Evolutionary conservation across 2,329 filamentous ascomycete genomes (phyloP).

Genomic region (Talaromyces sp.): DNA sequence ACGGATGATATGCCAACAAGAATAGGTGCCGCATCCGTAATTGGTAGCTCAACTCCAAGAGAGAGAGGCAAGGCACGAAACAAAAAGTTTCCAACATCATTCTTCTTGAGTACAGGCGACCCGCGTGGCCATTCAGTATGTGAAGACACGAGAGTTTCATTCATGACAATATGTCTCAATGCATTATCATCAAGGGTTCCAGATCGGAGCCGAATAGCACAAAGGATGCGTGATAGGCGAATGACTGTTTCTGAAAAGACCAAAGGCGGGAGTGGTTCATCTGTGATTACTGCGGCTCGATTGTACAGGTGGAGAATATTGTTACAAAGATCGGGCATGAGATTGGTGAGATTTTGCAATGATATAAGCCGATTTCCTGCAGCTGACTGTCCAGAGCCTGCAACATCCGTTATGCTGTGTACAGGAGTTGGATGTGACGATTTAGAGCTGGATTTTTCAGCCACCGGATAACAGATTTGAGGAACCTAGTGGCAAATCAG

Average conservation of each 20-base stretch:
- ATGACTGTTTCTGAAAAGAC: conserved; percentile 54
- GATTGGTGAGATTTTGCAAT: conserved; percentile 47
- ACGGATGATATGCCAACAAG: conserved; percentile 82
- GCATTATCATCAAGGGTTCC: conserved; percentile 49
- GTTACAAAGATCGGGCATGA: conserved; percentile 53
- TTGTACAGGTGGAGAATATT: conserved; percentile 54
- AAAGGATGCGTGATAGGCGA: conserved; percentile 50
- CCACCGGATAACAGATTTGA: conserved; percentile 47
- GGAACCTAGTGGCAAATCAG: conserved; percentile 42
- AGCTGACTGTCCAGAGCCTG: conserved; percentile 39
- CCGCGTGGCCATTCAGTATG: conserved; percentile 33
- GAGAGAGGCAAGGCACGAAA: conserved; percentile 67
- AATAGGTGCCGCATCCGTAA: conserved; percentile 71
- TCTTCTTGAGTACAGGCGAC: conserved; percentile 48
- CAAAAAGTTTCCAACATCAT: conserved; percentile 59
- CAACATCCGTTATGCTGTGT: conserved; percentile 24
- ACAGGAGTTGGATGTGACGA: conserved; percentile 31
- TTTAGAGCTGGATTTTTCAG: conserved; percentile 45
- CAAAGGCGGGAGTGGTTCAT: conserved; percentile 50
- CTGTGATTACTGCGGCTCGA: conserved; percentile 48
- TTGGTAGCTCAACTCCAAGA: conserved; percentile 56
- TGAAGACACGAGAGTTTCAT: conserved; percentile 37
- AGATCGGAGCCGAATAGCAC: conserved; percentile 47
- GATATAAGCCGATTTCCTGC: conserved; percentile 43
- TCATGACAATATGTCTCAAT: conserved; percentile 56